Percentiles rank a stretch among this genome's conserved stretches.
phyloP scores from a whole-genome alignment of 164 flowering plant genomes.

The Tetrastigma voinierianum region DNA sequence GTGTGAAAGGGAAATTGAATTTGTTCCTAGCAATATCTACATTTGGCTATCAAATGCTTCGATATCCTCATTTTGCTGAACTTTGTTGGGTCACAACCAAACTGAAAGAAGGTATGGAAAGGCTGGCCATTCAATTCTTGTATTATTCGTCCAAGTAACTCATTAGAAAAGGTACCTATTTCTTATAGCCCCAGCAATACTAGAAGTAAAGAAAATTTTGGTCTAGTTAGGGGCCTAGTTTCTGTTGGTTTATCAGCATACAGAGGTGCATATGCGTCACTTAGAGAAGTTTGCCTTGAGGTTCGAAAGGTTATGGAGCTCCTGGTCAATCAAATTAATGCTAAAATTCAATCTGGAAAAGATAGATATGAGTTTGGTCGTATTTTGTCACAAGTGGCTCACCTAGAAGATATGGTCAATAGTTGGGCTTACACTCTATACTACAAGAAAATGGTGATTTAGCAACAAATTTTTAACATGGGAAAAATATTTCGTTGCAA shows the following conservation, averaged over 20 bases:
- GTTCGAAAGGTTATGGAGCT: slow-evolving; percentile 81
- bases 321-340: slow-evolving; percentile 56
- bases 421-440: no score
- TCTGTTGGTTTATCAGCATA: slow-evolving; percentile 93
- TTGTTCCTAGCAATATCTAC: no score
- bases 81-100: slow-evolving; percentile 98
- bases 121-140: no score
- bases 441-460: no score
- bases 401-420: no score
- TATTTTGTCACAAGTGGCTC: no score
- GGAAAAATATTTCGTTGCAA: no score
- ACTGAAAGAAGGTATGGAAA: slow-evolving; percentile 89
- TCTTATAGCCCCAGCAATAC: slow-evolving; percentile 30
- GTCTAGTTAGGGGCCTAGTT: slow-evolving; percentile 75
- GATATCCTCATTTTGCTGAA: slow-evolving; percentile 93
- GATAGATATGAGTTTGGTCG: no score
- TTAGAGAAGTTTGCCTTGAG: slow-evolving; percentile 68
- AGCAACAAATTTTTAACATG: no score
- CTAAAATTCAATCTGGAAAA: slow-evolving; percentile 56
- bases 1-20: no score
- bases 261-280: no score
- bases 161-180: slow-evolving; percentile 35
- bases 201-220: slow-evolving; percentile 47
- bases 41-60: slow-evolving; percentile 83
- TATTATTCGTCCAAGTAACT: no score